Evolutionary conservation across 768 basidiomycete species (phyloP).

Genomic region (Artomyces pyxidatus): DNA sequence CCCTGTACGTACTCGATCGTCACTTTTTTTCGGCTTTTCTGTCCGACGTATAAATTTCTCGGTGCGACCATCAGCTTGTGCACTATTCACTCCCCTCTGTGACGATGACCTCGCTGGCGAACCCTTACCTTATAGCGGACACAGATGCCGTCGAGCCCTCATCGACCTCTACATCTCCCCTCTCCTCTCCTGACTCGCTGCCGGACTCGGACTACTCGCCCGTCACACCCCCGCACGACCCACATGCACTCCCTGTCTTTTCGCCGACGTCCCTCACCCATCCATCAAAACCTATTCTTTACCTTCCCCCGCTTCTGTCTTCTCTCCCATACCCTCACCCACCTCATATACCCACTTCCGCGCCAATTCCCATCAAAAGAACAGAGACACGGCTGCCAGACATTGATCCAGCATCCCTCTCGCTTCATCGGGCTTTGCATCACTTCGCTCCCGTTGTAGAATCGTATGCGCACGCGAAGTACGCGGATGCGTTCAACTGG

Average conservation of each 20-base stretch:
- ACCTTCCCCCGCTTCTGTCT: constrained; percentile 80
- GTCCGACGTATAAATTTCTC: background rate
- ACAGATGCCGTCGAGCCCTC: background rate
- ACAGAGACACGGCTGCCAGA: constrained; percentile 75
- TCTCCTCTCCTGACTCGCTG: background rate
- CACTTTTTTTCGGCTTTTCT: too few species aligned
- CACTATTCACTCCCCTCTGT: background rate
- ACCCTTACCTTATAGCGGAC: background rate
- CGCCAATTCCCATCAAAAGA: constrained; percentile 32
- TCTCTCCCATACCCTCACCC: constrained; percentile 48
- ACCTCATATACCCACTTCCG: constrained; percentile 19
- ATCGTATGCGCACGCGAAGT: constrained; percentile 57
- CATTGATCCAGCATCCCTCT: constrained; percentile 79
- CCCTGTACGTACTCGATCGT: too few species aligned
- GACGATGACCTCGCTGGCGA: background rate
- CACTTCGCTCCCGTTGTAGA: constrained; percentile 52
- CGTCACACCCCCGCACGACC: constrained; percentile 30
- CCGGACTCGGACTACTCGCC: constrained; percentile 1
- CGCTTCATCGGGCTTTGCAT: constrained; percentile 81
- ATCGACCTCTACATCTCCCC: constrained; percentile 1
- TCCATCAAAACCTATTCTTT: constrained; percentile 50
- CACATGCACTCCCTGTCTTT: constrained; percentile 51
- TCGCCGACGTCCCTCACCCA: constrained; percentile 27
- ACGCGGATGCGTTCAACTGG: constrained; percentile 88
- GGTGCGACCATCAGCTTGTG: too few species aligned